Conservation (phyloP, 257 asterid genomes). For the Ajuga chamaepitys region DNA sequence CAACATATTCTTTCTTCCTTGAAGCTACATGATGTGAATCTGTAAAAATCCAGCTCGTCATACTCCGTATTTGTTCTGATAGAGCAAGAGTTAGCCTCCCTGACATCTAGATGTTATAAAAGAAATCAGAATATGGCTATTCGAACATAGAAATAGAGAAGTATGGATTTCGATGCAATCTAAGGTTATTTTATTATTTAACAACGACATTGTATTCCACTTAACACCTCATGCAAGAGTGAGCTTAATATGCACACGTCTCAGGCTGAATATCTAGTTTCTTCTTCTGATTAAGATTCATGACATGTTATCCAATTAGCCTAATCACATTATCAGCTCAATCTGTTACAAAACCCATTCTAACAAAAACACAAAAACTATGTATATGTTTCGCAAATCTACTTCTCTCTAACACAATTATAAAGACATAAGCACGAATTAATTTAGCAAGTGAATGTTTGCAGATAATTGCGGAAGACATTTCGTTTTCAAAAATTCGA, state of each 20-base stretch:
- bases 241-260: not conserved
- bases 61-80: slow-evolving; percentile 38
- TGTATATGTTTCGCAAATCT: not conserved
- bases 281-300: not conserved
- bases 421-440: not conserved
- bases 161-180: not conserved
- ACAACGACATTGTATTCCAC: not conserved
- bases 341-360: not conserved
- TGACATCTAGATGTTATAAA: slow-evolving; percentile 38
- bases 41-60: slow-evolving; percentile 37
- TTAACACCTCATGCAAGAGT: not conserved
- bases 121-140: slow-evolving; percentile 22
- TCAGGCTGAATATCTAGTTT: not conserved
- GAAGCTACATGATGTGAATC: slow-evolving; percentile 24
- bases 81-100: slow-evolving; percentile 44
- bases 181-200: slow-evolving; percentile 2
- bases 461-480: not conserved
- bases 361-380: not conserved
- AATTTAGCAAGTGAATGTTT: not conserved
- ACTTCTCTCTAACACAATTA: not conserved
- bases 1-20: slow-evolving; percentile 20
- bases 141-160: not conserved
- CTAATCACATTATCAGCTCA: not conserved
- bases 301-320: not conserved
- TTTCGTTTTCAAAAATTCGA: not conserved